Evolutionary conservation across 345 rosid genomes (phyloP), one percentile per base, ranked within the genome.

Genomic region (Gossypium raimondii): DNA sequence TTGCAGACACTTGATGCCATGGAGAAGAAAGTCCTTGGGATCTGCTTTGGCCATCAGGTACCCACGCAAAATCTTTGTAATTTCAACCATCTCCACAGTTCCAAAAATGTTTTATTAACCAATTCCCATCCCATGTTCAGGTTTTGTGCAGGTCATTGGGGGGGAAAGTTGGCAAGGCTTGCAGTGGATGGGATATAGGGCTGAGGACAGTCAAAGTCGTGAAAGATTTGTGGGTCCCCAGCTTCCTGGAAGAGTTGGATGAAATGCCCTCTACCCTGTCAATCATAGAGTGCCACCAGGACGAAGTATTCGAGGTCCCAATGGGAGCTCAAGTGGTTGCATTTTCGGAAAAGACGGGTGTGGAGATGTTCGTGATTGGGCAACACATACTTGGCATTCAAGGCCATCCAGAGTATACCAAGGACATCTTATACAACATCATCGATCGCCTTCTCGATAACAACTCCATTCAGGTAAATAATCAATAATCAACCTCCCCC

Each of bases 1-100:
- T 74, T 92, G 67, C 90, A 84, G 69, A 88, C 87, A 68, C 73
- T 92, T 4, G 91, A 89, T 76, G 81, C 88, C 80, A 88, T 88
- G 98, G 79, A 84, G 85, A 91, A 91, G 85, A 92, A 91, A 75
- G 75, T 89, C 56, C 90, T 92, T 11, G 97, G 97, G 4, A 83
- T 94, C 79, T 94, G 97, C 90, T 94, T 94, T 67, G 98, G 98
- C 74, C 98, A 94, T 71, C 98, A 94, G 97, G 98, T 94, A 77
- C 13, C 17, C 38, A 34, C 38, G 6, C 38, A 34, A 34, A 34
- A 34, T 34, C 41, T 34, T 34, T 1, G 7, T 34, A 34, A 34
- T 34, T 34, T 34, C 41, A 34, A 34, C 41, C 41, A 5, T 34
- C 41, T 5, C 41, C 41, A 34, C 41, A 34, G 41, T 34, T 34